Evolutionary conservation across 2,329 filamentous ascomycete species (phyloP), one percentile per base, ranked within the genome.

Genomic region (Fusarium tricinctum): DNA sequence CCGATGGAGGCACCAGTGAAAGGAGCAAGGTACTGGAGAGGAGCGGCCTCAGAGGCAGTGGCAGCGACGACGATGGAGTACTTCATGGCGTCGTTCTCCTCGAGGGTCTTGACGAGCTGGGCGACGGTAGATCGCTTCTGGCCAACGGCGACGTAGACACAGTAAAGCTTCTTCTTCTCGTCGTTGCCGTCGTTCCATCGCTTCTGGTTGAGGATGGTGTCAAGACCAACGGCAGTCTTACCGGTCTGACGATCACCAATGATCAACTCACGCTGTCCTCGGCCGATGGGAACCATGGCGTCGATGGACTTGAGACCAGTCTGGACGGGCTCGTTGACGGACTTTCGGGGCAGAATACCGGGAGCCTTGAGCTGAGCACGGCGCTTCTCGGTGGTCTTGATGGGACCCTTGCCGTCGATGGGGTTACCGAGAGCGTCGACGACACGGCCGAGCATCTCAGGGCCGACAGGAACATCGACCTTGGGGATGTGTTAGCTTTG

Each of bases 221-320:
- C 96, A 69, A 99, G 93, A 79, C 92, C 95, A 81, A 99, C 95
- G 78, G 96, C 96, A 81, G 96, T 99, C 92, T 99, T 99, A 85
- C 96, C 96, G 78, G 96, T 99, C 87, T 99, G 96, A 94, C 96
- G 96, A 83, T 99, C 96, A 88, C 96, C 96, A 84, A 99, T 99
- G 84, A 99, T 98, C 89, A 99, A 87, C 88, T 99, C 96, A 95
- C 96, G 96, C 89, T 99, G 96, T 81, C 96, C 96, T 95, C 96
- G 96, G 82, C 96, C 96, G 78, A 99, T 97, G 78, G 96, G 96
- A 77, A 99, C 96, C 96, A 99, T 98, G 85, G 96, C 94, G 82
- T 99, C 96, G 86, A 99, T 89, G 77, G 93, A 97, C 90, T 99
- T 99, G 78, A 98, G 91, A 88, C 96, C 96, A 82, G 96, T 99